phyloP scores from a whole-genome alignment of 2,329 filamentous ascomycete species.

The Xylaria sp. region DNA sequence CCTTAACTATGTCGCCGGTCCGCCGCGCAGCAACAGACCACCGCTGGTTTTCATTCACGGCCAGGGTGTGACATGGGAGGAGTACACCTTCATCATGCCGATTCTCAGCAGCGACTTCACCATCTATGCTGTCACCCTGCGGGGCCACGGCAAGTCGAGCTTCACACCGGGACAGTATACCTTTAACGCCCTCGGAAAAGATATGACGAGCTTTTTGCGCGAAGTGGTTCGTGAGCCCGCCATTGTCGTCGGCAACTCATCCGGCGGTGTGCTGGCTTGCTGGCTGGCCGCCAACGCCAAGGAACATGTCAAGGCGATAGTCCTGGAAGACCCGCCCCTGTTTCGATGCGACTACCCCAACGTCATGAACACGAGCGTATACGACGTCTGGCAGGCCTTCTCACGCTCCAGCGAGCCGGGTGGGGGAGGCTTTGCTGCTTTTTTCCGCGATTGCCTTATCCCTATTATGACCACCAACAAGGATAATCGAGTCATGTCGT shows the following conservation, averaged over 20 bases:
- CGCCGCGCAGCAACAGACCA: not conserved
- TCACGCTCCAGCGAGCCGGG: conserved; percentile 16
- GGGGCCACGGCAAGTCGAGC: conserved; percentile 25
- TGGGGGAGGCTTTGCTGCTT: conserved; percentile 13
- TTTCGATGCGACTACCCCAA: conserved; percentile 24
- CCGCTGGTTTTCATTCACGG: conserved; percentile 28
- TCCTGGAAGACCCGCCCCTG: conserved; percentile 24
- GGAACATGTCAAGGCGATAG: conserved; percentile 25
- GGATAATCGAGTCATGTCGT: conserved; percentile 13
- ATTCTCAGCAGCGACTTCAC: conserved; percentile 22
- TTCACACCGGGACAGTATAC: conserved; percentile 25
- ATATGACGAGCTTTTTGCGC: conserved; percentile 20
- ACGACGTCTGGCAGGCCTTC: conserved; percentile 19
- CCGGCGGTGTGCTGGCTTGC: conserved; percentile 20
- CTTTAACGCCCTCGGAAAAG: conserved; percentile 26
- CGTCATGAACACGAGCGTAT: conserved; percentile 18
- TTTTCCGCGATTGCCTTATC: conserved; percentile 16
- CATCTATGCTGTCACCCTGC: conserved; percentile 20
- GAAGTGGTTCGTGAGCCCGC: conserved; percentile 14
- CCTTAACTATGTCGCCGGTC: conserved; percentile 24
- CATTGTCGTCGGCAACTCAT: conserved; percentile 23
- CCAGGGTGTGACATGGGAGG: conserved; percentile 23
- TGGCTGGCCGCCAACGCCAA: conserved; percentile 27
- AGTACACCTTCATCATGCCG: conserved; percentile 30
- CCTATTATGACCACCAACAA: conserved; percentile 3